These are phyloP conservation scores for Talaromyces islandicus DNA, from an alignment of 2,329 filamentous ascomycete species.

Conservation along the genomic window DNA sequence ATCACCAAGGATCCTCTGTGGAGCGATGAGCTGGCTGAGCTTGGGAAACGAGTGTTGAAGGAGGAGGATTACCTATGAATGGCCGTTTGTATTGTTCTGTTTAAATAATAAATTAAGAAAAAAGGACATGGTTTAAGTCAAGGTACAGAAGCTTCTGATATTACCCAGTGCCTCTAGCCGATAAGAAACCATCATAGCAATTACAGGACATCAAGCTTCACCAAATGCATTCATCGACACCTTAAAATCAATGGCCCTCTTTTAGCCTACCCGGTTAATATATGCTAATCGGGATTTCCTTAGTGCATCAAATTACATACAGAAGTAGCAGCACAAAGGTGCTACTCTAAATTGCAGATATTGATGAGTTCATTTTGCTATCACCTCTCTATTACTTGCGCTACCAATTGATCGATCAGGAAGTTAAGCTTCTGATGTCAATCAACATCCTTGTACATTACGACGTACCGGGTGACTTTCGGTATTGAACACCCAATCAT, in stretches of 20 bases:
- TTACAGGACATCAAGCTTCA: neutral
- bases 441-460: neutral
- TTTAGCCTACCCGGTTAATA: neutral
- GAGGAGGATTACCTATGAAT: neutral
- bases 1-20: slow-evolving; percentile 43
- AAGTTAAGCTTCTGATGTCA: neutral
- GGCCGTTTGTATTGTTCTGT: no score
- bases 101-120: no score
- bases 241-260: neutral
- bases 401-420: neutral
- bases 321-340: neutral
- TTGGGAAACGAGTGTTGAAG: slow-evolving; percentile 22
- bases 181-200: no score
- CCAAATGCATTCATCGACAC: neutral
- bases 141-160: no score
- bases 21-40: slow-evolving; percentile 39
- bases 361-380: neutral
- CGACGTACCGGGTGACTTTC: slow-evolving; percentile 49
- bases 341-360: neutral
- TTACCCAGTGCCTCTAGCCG: no score
- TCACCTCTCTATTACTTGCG: neutral
- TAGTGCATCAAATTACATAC: neutral
- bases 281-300: neutral
- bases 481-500: slow-evolving; percentile 63
- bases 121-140: no score